Conservation (phyloP, 805 yeast genomes). For the Ogataea sp. region DNA sequence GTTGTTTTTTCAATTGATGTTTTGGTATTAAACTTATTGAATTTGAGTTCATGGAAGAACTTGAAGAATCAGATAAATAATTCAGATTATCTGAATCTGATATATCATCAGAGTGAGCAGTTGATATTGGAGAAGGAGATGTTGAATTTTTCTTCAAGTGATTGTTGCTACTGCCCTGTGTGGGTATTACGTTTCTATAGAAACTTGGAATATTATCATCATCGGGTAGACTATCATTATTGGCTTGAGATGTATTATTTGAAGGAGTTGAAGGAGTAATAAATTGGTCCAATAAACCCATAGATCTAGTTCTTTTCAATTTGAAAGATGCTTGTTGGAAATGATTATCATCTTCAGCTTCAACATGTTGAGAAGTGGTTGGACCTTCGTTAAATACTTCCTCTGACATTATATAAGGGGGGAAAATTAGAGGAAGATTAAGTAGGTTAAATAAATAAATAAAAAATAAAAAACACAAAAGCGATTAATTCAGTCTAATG, state of each 20-base stretch:
- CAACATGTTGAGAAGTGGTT: slow-evolving; percentile 57
- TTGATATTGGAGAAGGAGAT: slow-evolving; percentile 16
- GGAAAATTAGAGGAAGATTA: slow-evolving; percentile 8
- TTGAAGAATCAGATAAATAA: slow-evolving; percentile 20
- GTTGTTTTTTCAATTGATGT: slow-evolving; percentile 18
- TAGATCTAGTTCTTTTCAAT: slow-evolving; percentile 72
- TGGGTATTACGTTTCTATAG: slow-evolving; percentile 17
- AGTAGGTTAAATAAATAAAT: no score
- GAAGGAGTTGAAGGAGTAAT: slow-evolving; percentile 9
- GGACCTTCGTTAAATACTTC: slow-evolving; percentile 49
- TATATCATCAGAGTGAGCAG: slow-evolving; percentile 17
- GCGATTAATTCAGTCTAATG: no score
- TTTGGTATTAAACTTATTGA: slow-evolving; percentile 21
- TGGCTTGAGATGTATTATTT: slow-evolving; percentile 40
- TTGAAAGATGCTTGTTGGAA: slow-evolving; percentile 65
- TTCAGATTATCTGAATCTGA: slow-evolving; percentile 16
- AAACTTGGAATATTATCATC: slow-evolving; percentile 17
- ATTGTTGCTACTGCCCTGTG: slow-evolving; percentile 3
- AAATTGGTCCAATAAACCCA: slow-evolving; percentile 72
- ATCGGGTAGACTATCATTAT: slow-evolving; percentile 6
- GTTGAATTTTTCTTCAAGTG: background rate
- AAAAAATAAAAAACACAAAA: no score
- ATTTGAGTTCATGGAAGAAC: slow-evolving; percentile 14
- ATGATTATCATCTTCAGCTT: slow-evolving; percentile 63
- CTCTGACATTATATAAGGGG: slow-evolving; percentile 6